A percentile compares a stretch with the other conserved stretches of the same genome.
phyloP scores from a whole-genome alignment of 2,329 filamentous ascomycete genomes.

The Westerdykella aurantiaca region DNA sequence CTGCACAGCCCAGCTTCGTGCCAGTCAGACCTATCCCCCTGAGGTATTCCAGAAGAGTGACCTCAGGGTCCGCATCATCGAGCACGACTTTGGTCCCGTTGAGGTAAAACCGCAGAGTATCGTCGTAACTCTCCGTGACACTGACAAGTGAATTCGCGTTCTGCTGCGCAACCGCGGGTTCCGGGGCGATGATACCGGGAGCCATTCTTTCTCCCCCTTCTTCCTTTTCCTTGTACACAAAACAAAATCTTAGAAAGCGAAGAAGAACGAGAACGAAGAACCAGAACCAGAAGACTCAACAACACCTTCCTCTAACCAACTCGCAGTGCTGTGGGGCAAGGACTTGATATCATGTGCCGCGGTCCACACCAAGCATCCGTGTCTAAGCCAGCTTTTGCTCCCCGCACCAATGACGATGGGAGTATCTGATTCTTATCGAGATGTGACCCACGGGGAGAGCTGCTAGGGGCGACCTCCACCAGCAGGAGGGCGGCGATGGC shows the following conservation, averaged over 20 bases:
- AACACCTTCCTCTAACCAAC: neutral
- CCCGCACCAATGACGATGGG: neutral
- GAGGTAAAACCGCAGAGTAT: constrained; percentile 85
- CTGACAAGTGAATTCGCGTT: constrained; percentile 48
- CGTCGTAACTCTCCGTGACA: constrained; percentile 73
- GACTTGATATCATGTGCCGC: neutral
- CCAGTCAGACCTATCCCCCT: constrained; percentile 89
- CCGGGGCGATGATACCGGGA: constrained; percentile 46
- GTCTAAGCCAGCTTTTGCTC: neutral
- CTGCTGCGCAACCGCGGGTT: constrained; percentile 42
- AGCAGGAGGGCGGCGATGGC: constrained; percentile 7
- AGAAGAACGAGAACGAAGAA: neutral
- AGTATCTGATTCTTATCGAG: neutral
- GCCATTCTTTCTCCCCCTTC: constrained; percentile 45
- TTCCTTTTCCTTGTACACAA: neutral
- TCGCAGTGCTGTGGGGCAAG: neutral
- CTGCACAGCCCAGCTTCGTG: constrained; percentile 92
- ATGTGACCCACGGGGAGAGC: neutral
- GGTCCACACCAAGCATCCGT: neutral
- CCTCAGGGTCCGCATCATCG: constrained; percentile 82
- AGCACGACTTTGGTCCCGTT: constrained; percentile 87
- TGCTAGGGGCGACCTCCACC: neutral
- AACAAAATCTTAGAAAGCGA: neutral
- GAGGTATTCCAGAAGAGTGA: constrained; percentile 88
- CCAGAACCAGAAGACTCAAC: neutral